phyloP scores from a whole-genome alignment of 495 filamentous ascomycete genomes.

The Neurospora cerealis region DNA sequence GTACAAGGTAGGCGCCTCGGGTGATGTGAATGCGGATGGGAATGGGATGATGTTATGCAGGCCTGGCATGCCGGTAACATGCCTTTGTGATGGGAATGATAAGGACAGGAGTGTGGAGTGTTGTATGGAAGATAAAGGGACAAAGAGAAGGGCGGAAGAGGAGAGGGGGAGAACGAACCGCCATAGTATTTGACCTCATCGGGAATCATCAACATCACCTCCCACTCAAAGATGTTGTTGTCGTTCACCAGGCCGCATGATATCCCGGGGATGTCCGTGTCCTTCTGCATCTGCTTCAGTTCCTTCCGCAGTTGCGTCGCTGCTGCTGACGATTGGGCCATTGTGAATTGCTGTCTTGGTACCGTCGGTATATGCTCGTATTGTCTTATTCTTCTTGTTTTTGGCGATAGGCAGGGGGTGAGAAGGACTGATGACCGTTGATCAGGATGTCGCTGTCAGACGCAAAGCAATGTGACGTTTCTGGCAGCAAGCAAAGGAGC shows the following conservation, averaged over 20 bases:
- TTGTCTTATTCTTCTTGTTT: neutral
- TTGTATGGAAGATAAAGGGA: neutral
- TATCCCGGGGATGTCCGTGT: slow-evolving; percentile 87
- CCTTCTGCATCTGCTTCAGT: slow-evolving; percentile 85
- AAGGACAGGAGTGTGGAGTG: neutral
- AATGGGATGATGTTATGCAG: neutral
- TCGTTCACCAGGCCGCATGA: slow-evolving; percentile 78
- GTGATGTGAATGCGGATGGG: too few relatives aligned
- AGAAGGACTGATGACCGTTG: neutral
- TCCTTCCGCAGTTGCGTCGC: slow-evolving; percentile 75
- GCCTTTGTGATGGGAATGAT: neutral
- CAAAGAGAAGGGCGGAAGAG: neutral
- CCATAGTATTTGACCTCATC: slow-evolving; percentile 96
- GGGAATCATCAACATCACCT: slow-evolving; percentile 97
- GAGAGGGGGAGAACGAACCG: slow-evolving; percentile 32
- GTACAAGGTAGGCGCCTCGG: too few relatives aligned
- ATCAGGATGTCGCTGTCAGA: neutral
- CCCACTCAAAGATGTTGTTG: slow-evolving; percentile 96
- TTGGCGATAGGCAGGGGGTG: neutral
- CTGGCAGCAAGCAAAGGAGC: neutral
- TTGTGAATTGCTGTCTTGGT: slow-evolving; percentile 2
- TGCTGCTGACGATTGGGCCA: slow-evolving; percentile 35
- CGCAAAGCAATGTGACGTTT: neutral
- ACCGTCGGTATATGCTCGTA: neutral
- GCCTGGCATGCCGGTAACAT: neutral